Evolutionary conservation across 2,329 filamentous ascomycete species (phyloP).

Genomic region (Knoxdaviesia capensis): DNA sequence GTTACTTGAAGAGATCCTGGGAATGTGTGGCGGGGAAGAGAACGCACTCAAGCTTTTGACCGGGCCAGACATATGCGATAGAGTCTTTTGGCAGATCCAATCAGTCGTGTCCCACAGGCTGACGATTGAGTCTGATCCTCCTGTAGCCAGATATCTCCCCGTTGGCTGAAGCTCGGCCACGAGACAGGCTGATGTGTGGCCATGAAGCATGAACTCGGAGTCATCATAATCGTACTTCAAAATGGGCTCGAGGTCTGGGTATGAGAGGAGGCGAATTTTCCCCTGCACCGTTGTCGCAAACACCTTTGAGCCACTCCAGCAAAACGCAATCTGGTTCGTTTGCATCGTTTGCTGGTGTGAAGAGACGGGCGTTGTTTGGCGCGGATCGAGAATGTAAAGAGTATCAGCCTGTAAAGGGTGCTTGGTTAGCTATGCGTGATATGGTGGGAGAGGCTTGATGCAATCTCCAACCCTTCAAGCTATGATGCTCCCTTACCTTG

Average conservation of each 20-base stretch:
- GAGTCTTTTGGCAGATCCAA: conserved; percentile 55
- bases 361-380: conserved; percentile 31
- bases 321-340: conserved; percentile 57
- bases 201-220: conserved; percentile 40
- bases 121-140: conserved; percentile 56
- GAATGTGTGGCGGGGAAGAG: not conserved
- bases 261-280: conserved; percentile 48
- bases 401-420: conserved; percentile 30
- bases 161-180: conserved; percentile 50
- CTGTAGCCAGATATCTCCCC: conserved; percentile 52
- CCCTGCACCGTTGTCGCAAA: conserved; percentile 55
- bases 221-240: conserved; percentile 26
- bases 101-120: conserved; percentile 60
- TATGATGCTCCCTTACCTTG: conserved; percentile 28
- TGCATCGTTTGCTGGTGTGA: conserved; percentile 40
- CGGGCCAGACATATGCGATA: conserved; percentile 47
- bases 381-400: conserved; percentile 41
- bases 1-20: no score
- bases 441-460: not conserved
- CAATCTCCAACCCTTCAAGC: not conserved
- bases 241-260: conserved; percentile 39
- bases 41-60: conserved; percentile 45
- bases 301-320: conserved; percentile 49
- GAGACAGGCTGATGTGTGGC: conserved; percentile 54
- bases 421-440: conserved; percentile 1